These are phyloP conservation scores for Xylariaceae sp. DNA, from an alignment of 2,329 filamentous ascomycete species.

Conservation along the genomic window DNA sequence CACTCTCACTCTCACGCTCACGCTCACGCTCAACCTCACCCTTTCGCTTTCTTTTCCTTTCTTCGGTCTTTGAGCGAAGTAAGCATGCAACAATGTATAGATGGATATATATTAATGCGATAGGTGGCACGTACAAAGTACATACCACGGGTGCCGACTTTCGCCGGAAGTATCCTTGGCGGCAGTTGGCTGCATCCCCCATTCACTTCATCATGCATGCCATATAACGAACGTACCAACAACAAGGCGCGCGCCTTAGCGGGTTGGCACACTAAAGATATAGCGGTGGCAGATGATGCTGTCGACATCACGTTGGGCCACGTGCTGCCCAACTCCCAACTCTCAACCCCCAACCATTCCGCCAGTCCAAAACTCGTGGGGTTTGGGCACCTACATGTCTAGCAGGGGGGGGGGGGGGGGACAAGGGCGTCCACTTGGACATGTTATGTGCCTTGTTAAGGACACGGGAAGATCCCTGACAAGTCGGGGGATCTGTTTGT, in stretches of 20 bases:
- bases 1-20: background rate
- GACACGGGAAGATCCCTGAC: background rate
- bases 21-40: background rate
- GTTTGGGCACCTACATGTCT: background rate
- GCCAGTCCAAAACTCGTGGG: background rate
- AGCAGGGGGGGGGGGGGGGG: background rate
- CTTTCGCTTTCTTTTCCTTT: background rate
- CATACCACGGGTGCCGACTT: background rate
- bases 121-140: background rate
- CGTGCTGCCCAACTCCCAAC: constrained; percentile 10
- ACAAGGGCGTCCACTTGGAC: constrained; percentile 1
- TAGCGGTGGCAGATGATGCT: background rate
- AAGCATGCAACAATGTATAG: background rate
- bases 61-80: background rate
- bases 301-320: constrained; percentile 9
- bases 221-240: background rate
- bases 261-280: background rate
- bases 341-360: background rate
- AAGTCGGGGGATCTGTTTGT: background rate
- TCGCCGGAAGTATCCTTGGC: background rate
- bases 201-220: constrained; percentile 7
- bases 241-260: constrained; percentile 5
- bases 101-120: background rate
- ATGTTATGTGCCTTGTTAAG: background rate
- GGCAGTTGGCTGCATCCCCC: constrained; percentile 2